A percentile compares a stretch with the other conserved stretches of the same genome.
Conservation (phyloP, 129 eudicot genomes). For the Centrapalus pauciflorus region DNA sequence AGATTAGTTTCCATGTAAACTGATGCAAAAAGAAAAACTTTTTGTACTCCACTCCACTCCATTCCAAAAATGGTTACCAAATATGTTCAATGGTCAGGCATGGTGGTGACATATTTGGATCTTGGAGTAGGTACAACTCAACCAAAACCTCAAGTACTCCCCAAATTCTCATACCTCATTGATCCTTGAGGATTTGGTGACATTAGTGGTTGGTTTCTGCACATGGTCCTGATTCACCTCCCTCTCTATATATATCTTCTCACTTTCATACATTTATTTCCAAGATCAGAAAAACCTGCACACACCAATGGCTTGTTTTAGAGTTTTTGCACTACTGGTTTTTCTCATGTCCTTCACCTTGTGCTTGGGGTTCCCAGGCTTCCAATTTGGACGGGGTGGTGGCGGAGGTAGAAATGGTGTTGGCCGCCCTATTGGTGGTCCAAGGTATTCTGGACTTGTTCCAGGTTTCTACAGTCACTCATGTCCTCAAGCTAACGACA, state of each 20-base stretch:
- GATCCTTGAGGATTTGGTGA: slow-evolving; percentile 44
- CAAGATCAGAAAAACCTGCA: slow-evolving; percentile 12
- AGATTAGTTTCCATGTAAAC: slow-evolving; percentile 15
- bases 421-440: slow-evolving; percentile 28
- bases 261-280: slow-evolving; percentile 15
- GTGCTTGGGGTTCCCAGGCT: slow-evolving; percentile 53
- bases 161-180: neutral
- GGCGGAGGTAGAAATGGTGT: slow-evolving; percentile 21
- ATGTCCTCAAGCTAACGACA: slow-evolving; percentile 89
- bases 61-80: slow-evolving; percentile 10
- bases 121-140: slow-evolving; percentile 68
- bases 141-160: slow-evolving; percentile 44
- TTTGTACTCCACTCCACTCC: neutral
- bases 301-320: slow-evolving; percentile 49
- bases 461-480: slow-evolving; percentile 64
- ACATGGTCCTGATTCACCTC: slow-evolving; percentile 16
- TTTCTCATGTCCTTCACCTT: slow-evolving; percentile 32
- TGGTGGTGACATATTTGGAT: slow-evolving; percentile 31
- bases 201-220: slow-evolving; percentile 40
- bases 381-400: slow-evolving; percentile 44
- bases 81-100: slow-evolving; percentile 13
- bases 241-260: slow-evolving; percentile 8
- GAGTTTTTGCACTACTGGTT: slow-evolving; percentile 31
- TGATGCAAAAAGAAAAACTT: neutral
- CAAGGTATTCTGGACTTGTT: slow-evolving; percentile 35